phyloP scores from a whole-genome alignment of 2,329 filamentous ascomycete species.

The Fusarium sambucinum region DNA sequence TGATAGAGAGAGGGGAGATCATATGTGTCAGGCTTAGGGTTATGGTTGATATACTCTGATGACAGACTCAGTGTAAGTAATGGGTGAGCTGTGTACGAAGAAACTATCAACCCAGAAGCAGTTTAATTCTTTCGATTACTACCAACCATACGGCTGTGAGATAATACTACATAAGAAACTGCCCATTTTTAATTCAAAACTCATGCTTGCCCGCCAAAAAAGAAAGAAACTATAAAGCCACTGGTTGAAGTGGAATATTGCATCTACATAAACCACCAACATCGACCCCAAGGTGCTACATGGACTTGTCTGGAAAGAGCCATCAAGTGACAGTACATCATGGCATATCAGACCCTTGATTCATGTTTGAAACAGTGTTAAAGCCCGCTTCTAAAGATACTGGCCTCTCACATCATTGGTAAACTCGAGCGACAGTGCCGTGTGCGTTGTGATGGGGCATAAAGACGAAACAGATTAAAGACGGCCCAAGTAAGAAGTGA shows the following conservation, averaged over 20 bases:
- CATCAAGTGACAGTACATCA: no score
- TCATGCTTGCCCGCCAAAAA: neutral
- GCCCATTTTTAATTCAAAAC: neutral
- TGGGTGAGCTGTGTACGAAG: neutral
- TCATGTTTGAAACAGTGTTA: no score
- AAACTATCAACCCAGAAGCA: neutral
- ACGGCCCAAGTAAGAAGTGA: neutral
- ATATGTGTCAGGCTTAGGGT: neutral
- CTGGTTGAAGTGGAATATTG: neutral
- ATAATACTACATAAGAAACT: neutral
- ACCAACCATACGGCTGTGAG: neutral
- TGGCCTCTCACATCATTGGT: no score
- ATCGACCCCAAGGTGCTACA: neutral
- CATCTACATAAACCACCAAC: no score
- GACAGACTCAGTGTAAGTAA: neutral
- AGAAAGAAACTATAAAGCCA: neutral
- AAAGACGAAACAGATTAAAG: neutral
- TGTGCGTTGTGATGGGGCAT: neutral
- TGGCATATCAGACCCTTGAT: no score
- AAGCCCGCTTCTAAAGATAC: no score
- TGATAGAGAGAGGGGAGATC: rapidly evolving
- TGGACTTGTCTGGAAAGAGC: no score
- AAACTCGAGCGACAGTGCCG: neutral
- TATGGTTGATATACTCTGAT: neutral
- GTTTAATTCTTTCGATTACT: neutral